Base-by-base conservation (phyloP, 163 green algal species). In the Scenedesmus sp. region DNA sequence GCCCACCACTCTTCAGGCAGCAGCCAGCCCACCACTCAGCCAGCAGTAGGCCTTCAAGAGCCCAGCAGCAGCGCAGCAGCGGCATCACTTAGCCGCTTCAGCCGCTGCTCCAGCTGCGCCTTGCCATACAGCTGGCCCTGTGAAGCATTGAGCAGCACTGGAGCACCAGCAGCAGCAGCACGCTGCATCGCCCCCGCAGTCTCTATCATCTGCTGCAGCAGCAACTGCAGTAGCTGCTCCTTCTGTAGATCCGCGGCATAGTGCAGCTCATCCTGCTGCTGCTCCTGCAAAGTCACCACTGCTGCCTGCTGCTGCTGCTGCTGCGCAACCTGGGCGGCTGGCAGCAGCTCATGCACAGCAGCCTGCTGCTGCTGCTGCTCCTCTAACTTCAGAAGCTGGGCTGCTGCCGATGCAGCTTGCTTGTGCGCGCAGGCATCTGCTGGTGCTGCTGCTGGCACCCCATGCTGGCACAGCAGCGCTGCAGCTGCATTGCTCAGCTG, bases 191-290 rank as follows among this genome's bases (percentile, higher is more conserved):
- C 70, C 70, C 70, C 70, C 1, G 70, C 70, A 79, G 70, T 79
- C 70, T 52, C 5, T 3, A 79, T 79, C 81, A 86, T 66, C 81
- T 86, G 81, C 81, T 86, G 81, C 81, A 66, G 81, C 81, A 66
- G 81, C 81, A 66, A 2, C 55, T 86, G 81, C 81, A 66, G 81
- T 1, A 46, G 81, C 34, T 12, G 52, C 16, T 64, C 81, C 46
- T 60, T 60, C 81, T 62, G 81, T 16, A 10, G 46, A 2, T 86
- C 55, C 6, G 26, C 81, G 59, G 54, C 81, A 64, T 62, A 26
- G 8, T 55, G 2, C 81, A 34, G 4, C 81, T 62, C 81, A 26
- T n/a, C 81, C 81, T 86, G 81, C 34, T 64, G n/a, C 46, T 85
- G 77, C 77, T 85, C 20, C 46, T 85, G 46, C n/a, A 26, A 20